Base-by-base conservation (phyloP, 371 early-diverging fungal species). In the Mucor piriformis region DNA sequence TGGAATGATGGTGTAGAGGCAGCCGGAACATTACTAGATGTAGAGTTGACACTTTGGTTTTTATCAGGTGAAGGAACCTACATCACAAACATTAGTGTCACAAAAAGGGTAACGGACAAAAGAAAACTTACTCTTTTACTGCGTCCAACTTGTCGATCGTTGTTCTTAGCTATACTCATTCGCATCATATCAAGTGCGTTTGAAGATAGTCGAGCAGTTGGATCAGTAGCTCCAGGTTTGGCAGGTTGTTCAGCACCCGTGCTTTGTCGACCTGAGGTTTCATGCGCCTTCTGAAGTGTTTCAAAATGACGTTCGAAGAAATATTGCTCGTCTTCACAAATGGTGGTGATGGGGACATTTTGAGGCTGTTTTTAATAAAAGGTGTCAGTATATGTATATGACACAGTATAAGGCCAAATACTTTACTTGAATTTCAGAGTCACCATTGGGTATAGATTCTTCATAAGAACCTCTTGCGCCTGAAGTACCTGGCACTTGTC, bases 281-380 rank as follows among this genome's bases (percentile, higher is more conserved):
- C 66, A 15, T 67, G 37, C 7, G 74, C 70, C 16, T 72, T 71
- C 53, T 88, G 86, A 50, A 91, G 76, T 4, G 85, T 85, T 18
- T 87, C 91, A 61, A 82, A 83, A 68, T 91, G 89, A 5, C 88
- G 80, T 47, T 89, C 88, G 50, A 95, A 78, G 73, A 96, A 96
- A 0, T 73, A 74, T 64, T 96, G 95, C 59, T 96, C 94, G 57
- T 92, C 91, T 72, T 94, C 95, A 23, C 92, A 91, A 1, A 75
- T 64, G 6, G 89, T 81, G 49, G 73, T 64, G 24, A 77, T 64
- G n/a, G 76, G 69, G 8, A 74, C 52, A 62, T 75, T 64, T 25
- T 69, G 61, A 57, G 79, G 79, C 70, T 74, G 38, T 42, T n/a
- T n/a, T n/a, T 7, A 15, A 38, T 20, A 23, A 21, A 48, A 37